Evolutionary conservation across 2,329 filamentous ascomycete genomes (phyloP).

Genomic region (Teratosphaeriaceae sp.): DNA sequence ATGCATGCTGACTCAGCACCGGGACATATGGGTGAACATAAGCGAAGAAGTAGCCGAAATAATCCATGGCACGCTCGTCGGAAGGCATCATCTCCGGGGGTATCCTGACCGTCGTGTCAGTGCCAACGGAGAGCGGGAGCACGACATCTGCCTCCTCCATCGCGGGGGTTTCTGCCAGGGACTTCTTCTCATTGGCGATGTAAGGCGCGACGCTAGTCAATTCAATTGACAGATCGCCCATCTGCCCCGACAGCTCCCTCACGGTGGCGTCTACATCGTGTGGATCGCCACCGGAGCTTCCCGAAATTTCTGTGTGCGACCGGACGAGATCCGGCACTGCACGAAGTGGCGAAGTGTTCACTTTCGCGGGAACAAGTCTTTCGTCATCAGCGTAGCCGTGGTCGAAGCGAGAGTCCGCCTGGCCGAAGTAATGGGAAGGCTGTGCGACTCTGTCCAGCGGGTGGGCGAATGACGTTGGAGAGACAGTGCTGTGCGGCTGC

Average conservation of each 20-base stretch:
- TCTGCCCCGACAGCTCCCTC: slow-evolving; percentile 46
- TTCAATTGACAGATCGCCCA: slow-evolving; percentile 82
- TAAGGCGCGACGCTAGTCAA: slow-evolving; percentile 85
- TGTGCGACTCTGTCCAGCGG: slow-evolving; percentile 3
- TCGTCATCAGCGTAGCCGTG: slow-evolving; percentile 11
- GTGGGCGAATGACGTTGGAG: background rate
- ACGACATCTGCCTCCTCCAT: slow-evolving; percentile 65
- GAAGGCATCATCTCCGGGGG: slow-evolving; percentile 89
- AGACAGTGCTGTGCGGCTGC: background rate
- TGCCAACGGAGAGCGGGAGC: slow-evolving; percentile 61
- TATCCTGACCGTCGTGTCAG: slow-evolving; percentile 76
- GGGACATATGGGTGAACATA: slow-evolving; percentile 92
- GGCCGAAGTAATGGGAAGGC: slow-evolving; percentile 11
- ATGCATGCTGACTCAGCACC: slow-evolving; percentile 71
- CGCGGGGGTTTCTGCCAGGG: slow-evolving; percentile 54
- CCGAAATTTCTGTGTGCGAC: slow-evolving; percentile 20
- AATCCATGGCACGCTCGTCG: slow-evolving; percentile 72
- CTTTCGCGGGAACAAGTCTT: slow-evolving; percentile 10
- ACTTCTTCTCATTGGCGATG: slow-evolving; percentile 58
- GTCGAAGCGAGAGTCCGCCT: slow-evolving; percentile 10
- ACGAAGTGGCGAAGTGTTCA: slow-evolving; percentile 10
- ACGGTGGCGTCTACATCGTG: slow-evolving; percentile 27
- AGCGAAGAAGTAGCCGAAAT: slow-evolving; percentile 84
- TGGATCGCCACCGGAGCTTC: slow-evolving; percentile 24
- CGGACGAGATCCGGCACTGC: slow-evolving; percentile 15